These are phyloP conservation scores for Penicillium taxi DNA, from an alignment of 495 filamentous ascomycete genomes.

Conservation along the genomic window DNA sequence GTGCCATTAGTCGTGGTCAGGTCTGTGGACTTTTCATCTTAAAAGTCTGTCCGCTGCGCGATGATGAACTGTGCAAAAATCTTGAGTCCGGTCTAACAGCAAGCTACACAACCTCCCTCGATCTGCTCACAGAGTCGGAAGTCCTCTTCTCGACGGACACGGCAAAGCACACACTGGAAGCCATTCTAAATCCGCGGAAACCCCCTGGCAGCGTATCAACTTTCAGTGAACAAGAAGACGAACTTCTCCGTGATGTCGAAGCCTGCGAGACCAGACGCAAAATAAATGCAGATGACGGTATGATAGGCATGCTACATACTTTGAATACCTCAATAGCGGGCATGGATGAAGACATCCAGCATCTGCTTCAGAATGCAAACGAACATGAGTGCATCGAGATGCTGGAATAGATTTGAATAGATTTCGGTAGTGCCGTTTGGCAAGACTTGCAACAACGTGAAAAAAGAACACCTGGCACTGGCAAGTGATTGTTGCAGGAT, in stretches of 20 bases:
- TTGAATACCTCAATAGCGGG: no score
- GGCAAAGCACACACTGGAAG: slow-evolving; percentile 6
- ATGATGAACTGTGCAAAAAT: not conserved
- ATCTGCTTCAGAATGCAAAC: no score
- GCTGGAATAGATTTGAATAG: slow-evolving; percentile 20
- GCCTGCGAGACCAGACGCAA: no score
- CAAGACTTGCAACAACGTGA: slow-evolving; percentile 11
- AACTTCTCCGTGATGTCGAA: no score
- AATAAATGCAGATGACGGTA: no score
- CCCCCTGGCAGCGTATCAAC: not conserved
- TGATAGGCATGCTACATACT: no score
- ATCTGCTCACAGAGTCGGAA: slow-evolving; percentile 8
- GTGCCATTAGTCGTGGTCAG: slow-evolving; percentile 14
- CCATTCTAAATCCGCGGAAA: slow-evolving; percentile 9
- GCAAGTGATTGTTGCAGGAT: slow-evolving; percentile 14
- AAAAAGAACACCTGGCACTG: slow-evolving; percentile 14
- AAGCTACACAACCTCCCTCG: slow-evolving; percentile 6
- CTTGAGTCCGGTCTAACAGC: slow-evolving; percentile 5
- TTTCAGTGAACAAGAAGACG: slow-evolving; percentile 7
- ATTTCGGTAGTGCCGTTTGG: slow-evolving; percentile 17
- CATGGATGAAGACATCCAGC: no score
- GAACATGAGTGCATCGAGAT: no score
- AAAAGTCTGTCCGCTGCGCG: not conserved
- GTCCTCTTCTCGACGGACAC: slow-evolving; percentile 4
- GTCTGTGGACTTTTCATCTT: slow-evolving; percentile 7